Conservation (phyloP, 2,329 filamentous ascomycete species). For the Aspergillus ochraceoroseus region DNA sequence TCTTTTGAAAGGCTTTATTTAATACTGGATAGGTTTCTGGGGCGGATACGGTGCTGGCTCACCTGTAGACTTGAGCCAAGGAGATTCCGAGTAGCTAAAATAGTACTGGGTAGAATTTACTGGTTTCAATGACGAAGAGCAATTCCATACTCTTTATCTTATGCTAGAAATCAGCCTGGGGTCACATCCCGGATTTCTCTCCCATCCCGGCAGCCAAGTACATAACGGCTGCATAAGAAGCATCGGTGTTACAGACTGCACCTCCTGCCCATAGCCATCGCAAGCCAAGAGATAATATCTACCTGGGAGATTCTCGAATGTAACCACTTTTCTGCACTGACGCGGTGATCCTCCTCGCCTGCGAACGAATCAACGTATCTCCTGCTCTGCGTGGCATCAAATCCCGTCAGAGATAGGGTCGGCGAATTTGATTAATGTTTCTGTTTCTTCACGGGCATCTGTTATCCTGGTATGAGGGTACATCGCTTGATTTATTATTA, state of each 20-base stretch:
- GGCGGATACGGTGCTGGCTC: slow-evolving; percentile 33
- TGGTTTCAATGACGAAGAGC: too few species aligned
- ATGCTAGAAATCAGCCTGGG: too few species aligned
- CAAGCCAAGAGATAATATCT: background rate
- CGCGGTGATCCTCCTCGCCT: background rate
- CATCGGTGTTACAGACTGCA: background rate
- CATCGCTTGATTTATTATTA: too few species aligned
- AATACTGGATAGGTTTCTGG: slow-evolving; percentile 27
- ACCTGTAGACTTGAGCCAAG: slow-evolving; percentile 20
- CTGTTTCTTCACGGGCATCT: too few species aligned
- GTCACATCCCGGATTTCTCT: too few species aligned
- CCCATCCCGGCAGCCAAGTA: background rate
- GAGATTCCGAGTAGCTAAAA: background rate
- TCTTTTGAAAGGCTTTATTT: background rate
- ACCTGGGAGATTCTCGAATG: background rate
- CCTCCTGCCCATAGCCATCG: background rate
- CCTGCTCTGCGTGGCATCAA: slow-evolving; percentile 1
- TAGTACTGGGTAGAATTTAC: too few species aligned
- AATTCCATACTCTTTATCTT: too few species aligned
- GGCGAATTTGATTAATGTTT: too few species aligned
- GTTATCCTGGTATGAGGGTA: too few species aligned
- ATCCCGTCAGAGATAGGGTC: slow-evolving; percentile 1
- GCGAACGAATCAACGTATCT: slow-evolving; percentile 1
- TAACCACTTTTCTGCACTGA: slow-evolving; percentile 4
- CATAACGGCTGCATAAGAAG: background rate